Conservation (phyloP, 176 grass and related monocot species). For the Olyra latifolia region DNA sequence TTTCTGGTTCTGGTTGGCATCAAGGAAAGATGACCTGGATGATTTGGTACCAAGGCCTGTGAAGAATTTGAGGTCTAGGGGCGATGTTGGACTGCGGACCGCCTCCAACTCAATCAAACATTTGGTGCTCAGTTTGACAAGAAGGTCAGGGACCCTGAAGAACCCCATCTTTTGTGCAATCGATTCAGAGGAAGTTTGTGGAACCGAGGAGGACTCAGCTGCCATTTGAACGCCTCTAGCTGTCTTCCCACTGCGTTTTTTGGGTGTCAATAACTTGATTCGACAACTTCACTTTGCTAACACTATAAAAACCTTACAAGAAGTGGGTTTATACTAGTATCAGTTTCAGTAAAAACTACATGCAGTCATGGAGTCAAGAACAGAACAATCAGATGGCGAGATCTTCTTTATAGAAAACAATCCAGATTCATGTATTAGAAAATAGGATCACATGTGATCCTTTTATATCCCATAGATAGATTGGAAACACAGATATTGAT, state of each 20-base stretch:
- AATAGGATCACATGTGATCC: not conserved
- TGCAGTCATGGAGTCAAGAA: not conserved
- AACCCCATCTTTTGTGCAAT: constrained; percentile 57
- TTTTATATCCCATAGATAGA: constrained; percentile 10
- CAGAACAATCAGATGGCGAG: not conserved
- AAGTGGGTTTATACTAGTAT: not conserved
- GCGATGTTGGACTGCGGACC: constrained; percentile 61
- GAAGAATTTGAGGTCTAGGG: constrained; percentile 71
- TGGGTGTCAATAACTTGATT: constrained; percentile 2
- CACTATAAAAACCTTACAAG: not conserved
- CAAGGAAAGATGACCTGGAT: constrained; percentile 48
- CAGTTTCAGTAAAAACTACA: constrained; percentile 1
- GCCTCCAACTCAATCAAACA: constrained; percentile 58
- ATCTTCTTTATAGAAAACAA: not conserved
- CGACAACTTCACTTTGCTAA: not conserved
- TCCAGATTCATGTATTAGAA: not conserved
- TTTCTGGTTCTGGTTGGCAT: constrained; percentile 46
- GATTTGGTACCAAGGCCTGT: constrained; percentile 52
- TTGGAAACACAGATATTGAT: constrained; percentile 31
- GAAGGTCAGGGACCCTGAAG: constrained; percentile 53
- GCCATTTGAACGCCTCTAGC: constrained; percentile 33
- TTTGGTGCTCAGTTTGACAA: constrained; percentile 62
- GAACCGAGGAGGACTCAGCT: constrained; percentile 29
- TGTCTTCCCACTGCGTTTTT: constrained; percentile 31
- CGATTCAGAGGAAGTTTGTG: constrained; percentile 33